Evolutionary conservation across 208 protist genomes (phyloP).

Genomic region (Leishmania gerbilli): DNA sequence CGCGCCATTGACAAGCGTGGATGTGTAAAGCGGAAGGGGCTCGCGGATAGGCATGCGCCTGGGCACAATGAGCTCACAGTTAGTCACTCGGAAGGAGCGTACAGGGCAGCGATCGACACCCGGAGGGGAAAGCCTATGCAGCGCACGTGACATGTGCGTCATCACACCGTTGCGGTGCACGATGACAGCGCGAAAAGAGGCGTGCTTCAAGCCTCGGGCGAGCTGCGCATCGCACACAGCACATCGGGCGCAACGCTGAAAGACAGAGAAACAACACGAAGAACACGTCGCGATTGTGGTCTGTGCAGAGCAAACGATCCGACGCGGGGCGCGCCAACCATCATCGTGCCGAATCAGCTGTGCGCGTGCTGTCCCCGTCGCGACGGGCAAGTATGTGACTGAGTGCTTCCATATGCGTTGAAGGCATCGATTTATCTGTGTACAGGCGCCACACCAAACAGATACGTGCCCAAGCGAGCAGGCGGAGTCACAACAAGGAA

Average conservation of each 20-base stretch:
- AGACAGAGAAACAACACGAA: neutral
- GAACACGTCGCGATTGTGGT: neutral
- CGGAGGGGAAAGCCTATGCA: neutral
- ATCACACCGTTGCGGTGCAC: neutral
- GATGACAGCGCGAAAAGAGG: neutral
- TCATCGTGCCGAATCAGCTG: neutral
- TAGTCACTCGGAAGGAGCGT: neutral
- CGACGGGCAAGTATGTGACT: neutral
- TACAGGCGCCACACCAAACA: neutral
- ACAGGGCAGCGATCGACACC: neutral
- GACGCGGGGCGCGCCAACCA: neutral
- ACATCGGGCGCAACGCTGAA: neutral
- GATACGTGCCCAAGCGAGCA: neutral
- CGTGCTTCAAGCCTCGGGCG: neutral
- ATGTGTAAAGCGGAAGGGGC: neutral
- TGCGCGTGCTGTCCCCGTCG: neutral
- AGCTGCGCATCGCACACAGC: neutral
- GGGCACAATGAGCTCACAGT: neutral
- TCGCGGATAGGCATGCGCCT: neutral
- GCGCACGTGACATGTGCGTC: neutral
- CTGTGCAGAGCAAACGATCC: neutral
- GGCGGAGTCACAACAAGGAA: neutral
- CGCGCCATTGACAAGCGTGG: neutral
- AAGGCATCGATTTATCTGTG: neutral
- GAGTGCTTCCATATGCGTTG: neutral